These are phyloP conservation scores for Echium plantagineum DNA, from an alignment of 257 asterid species.

Conservation along the genomic window DNA sequence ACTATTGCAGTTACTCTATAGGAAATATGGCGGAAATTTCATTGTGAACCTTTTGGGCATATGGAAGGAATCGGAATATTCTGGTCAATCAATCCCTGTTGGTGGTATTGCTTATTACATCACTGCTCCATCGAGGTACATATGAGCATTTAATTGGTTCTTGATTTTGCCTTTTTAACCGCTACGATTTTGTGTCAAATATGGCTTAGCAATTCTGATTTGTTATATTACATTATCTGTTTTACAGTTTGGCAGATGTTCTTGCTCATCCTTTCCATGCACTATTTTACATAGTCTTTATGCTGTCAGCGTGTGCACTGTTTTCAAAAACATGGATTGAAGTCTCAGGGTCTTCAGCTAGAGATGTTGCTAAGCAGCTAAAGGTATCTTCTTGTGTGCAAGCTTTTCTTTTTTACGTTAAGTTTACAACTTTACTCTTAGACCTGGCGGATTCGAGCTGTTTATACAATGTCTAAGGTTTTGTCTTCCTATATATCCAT, in stretches of 20 bases:
- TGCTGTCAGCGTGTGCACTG: constrained; percentile 84
- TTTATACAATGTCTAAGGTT: too few species aligned
- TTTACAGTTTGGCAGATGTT: constrained; percentile 52
- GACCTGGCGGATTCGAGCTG: neutral
- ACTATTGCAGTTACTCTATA: constrained; percentile 46
- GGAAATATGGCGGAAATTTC: constrained; percentile 65
- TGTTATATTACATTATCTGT: neutral
- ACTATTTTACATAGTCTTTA: constrained; percentile 62
- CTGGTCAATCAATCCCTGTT: constrained; percentile 71
- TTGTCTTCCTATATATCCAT: too few species aligned
- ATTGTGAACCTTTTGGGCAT: constrained; percentile 69
- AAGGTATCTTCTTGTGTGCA: constrained; percentile 33
- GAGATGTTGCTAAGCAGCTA: constrained; percentile 82
- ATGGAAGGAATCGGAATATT: constrained; percentile 85
- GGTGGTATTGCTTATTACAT: constrained; percentile 86
- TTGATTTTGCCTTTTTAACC: neutral
- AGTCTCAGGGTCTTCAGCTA: constrained; percentile 89
- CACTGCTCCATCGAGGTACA: constrained; percentile 77
- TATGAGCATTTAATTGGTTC: neutral
- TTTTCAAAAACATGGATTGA: constrained; percentile 91
- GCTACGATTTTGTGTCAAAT: neutral
- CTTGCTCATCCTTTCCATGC: constrained; percentile 85
- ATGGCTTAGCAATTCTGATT: neutral
- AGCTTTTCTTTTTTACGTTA: neutral
- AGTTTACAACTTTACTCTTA: neutral